A percentile compares a stretch with the other conserved stretches of the same genome.
phyloP scores from a whole-genome alignment of 208 protist species.

The Leishmania tarentolae region DNA sequence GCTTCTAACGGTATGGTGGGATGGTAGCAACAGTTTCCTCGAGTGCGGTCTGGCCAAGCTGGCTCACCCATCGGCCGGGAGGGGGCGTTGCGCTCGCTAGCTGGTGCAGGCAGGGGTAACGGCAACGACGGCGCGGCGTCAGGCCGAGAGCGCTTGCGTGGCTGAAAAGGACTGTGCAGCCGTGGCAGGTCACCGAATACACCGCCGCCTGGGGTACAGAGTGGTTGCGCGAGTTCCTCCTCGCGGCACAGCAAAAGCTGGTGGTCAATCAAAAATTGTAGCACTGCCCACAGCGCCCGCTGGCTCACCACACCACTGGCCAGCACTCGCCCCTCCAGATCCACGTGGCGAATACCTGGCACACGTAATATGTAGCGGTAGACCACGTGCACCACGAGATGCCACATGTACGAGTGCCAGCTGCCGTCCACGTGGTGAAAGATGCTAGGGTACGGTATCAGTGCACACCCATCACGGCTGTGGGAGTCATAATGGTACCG shows the following conservation, averaged over 20 bases:
- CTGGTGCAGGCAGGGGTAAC: neutral
- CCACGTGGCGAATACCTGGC: conserved; percentile 56
- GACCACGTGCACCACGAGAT: conserved; percentile 51
- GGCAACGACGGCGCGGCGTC: conserved; percentile 1
- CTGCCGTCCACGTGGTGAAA: conserved; percentile 88
- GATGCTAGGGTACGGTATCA: conserved; percentile 68
- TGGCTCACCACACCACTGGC: conserved; percentile 57
- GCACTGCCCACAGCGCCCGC: conserved; percentile 40
- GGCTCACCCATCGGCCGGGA: neutral
- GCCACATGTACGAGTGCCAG: conserved; percentile 82
- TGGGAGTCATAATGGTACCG: neutral
- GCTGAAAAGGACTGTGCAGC: conserved; percentile 17
- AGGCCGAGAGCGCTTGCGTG: neutral
- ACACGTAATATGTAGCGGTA: conserved; percentile 60
- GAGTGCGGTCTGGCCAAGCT: neutral
- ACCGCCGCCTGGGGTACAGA: conserved; percentile 1
- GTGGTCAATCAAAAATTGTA: conserved; percentile 54
- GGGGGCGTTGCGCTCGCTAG: neutral
- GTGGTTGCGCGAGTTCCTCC: conserved; percentile 18
- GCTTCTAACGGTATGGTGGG: conserved; percentile 18
- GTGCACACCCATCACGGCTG: neutral
- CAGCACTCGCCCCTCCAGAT: conserved; percentile 39
- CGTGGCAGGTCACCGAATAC: conserved; percentile 11
- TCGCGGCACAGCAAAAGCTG: conserved; percentile 18
- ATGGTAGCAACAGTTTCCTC: conserved; percentile 15